Base-by-base conservation (phyloP, 257 asterid genomes). In the Sherardia arvensis region DNA sequence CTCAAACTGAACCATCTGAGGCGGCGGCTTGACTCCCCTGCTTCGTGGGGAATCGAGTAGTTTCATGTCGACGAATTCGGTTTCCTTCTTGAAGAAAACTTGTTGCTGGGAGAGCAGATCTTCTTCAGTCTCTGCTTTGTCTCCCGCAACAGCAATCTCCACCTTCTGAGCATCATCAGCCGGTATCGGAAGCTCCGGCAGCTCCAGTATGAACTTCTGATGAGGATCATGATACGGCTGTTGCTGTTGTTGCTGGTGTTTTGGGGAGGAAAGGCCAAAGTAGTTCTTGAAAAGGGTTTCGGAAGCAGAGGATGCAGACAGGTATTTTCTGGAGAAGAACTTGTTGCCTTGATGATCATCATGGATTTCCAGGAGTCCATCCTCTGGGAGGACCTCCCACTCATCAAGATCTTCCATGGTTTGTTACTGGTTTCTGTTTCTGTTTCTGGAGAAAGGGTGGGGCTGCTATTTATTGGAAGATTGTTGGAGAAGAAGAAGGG, bases 351-450 rank as follows among this genome's bases (percentile, higher is more conserved):
- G 79, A 56, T 28, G 21, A 65, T 82, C 87, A 43, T 79, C 83
- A 48, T 76, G 78, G 81, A 85, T 77, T 65, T 84, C 83, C 25
- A 84, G 95, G 66, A 75, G 84, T 27, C 88, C 96, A 36, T 81
- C 85, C 11, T 83, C 88, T 28, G 95, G 75, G 63, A 91, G 80
- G 20, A 91, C 69, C 71, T 88, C 96, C 98, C 98, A 91, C 61
- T 83, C 95, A 40, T 91, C 80, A 27, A 86, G 77, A 70, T 84
- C 95, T 85, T 67, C 75, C 65, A 61, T 70, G 14, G 25, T 28
- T 25, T n/a, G n/a, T n/a, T n/a, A n/a, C n/a, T n/a, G n/a, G n/a
- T 45, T 45, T 12, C 1, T 34, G 4, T 2, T 26, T 15, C 10
- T 64, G n/a, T 1, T 18, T 55, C 0, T 28, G 20, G 17, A 58